Conservation (phyloP, 2,329 filamentous ascomycete species). For the Chaetomiaceae sp. region DNA sequence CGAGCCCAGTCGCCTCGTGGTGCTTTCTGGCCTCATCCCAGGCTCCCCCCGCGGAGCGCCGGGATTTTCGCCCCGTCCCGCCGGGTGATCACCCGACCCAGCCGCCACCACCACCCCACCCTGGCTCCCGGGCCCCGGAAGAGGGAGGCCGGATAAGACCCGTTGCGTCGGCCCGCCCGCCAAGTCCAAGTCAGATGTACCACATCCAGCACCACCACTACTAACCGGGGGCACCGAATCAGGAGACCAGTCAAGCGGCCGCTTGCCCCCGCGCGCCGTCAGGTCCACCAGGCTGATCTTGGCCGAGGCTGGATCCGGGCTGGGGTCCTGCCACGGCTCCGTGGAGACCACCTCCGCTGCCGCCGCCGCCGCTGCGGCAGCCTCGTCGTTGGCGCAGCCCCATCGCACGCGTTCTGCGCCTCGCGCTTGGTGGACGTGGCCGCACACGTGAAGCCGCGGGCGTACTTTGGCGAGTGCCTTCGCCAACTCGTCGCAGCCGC, state of each 20-base stretch:
- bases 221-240: conserved; percentile 25
- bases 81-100: not conserved
- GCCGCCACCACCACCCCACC: not conserved
- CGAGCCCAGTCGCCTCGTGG: conserved; percentile 36
- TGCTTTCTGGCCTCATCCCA: no score
- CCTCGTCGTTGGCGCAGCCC: no score
- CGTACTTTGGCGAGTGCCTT: conserved; percentile 55
- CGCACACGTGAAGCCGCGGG: conserved; percentile 63
- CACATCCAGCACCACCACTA: no score
- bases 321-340: conserved; percentile 56
- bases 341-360: conserved; percentile 43
- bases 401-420: conserved; percentile 61
- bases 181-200: conserved; percentile 37
- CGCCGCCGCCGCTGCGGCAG: conserved; percentile 33
- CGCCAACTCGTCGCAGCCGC: conserved; percentile 59
- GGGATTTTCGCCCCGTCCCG: not conserved
- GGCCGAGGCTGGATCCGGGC: conserved; percentile 45
- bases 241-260: conserved; percentile 46
- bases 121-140: not conserved
- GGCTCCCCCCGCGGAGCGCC: no score
- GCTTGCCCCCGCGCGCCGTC: conserved; percentile 40
- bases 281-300: conserved; percentile 63
- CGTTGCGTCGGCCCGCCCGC: not conserved
- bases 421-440: conserved; percentile 66
- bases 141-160: conserved; percentile 8